Base-by-base conservation (phyloP, 1,284 basidiomycete genomes). In the Omphalotus olearius region DNA sequence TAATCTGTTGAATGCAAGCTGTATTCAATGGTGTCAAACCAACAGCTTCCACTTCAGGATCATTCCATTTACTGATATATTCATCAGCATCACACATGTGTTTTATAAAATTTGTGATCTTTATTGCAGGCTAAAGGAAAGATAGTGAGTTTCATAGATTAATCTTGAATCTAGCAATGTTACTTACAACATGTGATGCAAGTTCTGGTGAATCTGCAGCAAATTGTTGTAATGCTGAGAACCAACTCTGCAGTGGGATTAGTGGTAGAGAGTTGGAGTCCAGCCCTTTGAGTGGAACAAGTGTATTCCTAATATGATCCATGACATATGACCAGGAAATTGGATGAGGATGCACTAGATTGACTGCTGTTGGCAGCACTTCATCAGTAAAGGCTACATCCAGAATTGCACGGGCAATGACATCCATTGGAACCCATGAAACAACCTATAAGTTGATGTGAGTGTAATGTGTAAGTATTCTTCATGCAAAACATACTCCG, bases 311-410 rank as follows among this genome's bases (percentile, higher is more conserved):
- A 28, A 71, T 56, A 2, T 53, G 45, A 2, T 18, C 50, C 26
- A 72, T 62, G 6, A 68, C 45, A 6, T 45, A 35, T 7, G 61
- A 57, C 67, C 69, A 72, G 1, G 57, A 26, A 6, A 66, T 50
- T 1, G 71, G 69, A 14, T 58, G 55, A 1, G 71, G 71, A 56
- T 73, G 71, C 0, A 69, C 67, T 3, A 72, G 35, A 50, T 72
- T 72, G 38, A 70, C 48, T 28, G 54, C 59, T 7, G 40, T 20
- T n/a, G 66, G 59, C 3, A 53, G 50, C 6, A 17, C 14, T 17
- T 56, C 49, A 4, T 52, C 11, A n/a, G 55, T 40, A 18, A 66
- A 56, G 16, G 57, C 62, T 43, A 62, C 60, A 54, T 71, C 66
- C 2, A 70, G 51, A 41, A 70, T 65, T 6, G 63, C 49, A 37